These are phyloP conservation scores for Peronosclerospora sorghi DNA, from an alignment of 352 stramenopile genomes.

Conservation along the genomic window DNA sequence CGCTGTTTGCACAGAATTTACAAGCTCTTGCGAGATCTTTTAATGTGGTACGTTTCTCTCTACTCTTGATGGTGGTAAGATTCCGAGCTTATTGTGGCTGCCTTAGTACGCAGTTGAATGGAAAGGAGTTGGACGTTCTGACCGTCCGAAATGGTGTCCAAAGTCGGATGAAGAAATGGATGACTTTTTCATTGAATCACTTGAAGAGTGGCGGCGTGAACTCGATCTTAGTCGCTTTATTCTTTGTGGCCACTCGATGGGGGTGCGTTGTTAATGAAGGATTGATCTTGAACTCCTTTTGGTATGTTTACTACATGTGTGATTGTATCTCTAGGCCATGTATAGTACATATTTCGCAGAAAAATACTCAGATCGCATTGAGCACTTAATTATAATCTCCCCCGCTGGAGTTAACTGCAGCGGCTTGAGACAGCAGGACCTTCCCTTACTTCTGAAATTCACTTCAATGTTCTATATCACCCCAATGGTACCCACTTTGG, in stretches of 20 bases:
- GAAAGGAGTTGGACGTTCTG: conserved; percentile 66
- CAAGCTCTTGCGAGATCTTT: conserved; percentile 67
- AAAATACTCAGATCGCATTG: conserved; percentile 55
- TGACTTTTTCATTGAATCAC: conserved; percentile 70
- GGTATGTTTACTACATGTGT: too few species aligned
- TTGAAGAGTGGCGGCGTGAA: conserved; percentile 63
- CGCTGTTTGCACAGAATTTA: conserved; percentile 35
- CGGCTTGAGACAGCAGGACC: conserved; percentile 22
- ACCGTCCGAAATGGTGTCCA: conserved; percentile 44
- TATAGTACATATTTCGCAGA: conserved; percentile 71
- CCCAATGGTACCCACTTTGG: conserved; percentile 48
- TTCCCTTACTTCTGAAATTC: conserved; percentile 33
- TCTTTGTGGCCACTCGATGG: conserved; percentile 70
- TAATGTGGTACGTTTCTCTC: conserved; percentile 60
- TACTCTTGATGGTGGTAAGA: too few species aligned
- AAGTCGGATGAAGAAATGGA: conserved; percentile 63
- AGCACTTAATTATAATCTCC: conserved; percentile 71
- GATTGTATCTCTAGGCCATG: conserved; percentile 31
- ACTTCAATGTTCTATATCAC: conserved; percentile 39
- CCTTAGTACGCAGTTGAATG: conserved; percentile 71
- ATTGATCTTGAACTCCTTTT: too few species aligned
- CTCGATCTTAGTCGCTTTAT: conserved; percentile 63
- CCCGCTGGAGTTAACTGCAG: conserved; percentile 50
- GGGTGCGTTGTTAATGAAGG: conserved; percentile 31
- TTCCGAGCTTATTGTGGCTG: not conserved